Percentiles rank a stretch among this genome's conserved stretches.
Conservation (phyloP, 176 grass and related monocot species). For the Thinopyrum elongatum region DNA sequence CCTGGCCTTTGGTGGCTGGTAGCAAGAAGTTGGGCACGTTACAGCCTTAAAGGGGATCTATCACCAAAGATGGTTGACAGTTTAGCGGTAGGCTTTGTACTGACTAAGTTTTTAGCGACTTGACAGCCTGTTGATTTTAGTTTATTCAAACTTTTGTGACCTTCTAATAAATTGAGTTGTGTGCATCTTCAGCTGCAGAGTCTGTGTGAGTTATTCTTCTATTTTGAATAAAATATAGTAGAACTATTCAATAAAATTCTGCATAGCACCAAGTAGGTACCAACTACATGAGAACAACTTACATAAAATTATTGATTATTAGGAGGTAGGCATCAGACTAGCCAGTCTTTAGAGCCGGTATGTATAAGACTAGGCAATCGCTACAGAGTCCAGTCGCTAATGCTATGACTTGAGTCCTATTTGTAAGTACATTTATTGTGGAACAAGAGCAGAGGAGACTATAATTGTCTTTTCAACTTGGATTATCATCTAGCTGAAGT, state of each 20-base stretch:
- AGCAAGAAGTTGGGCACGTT: not conserved
- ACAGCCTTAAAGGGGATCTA: not conserved
- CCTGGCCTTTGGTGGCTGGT: not conserved
- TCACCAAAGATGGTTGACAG: not conserved
- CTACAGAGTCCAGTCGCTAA: not conserved
- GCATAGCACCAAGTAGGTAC: conserved; percentile 4
- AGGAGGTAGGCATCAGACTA: not conserved
- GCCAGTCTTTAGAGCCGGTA: not conserved
- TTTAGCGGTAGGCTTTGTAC: not conserved
- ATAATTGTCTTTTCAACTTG: not conserved
- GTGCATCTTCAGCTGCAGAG: not conserved
- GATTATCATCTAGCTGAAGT: not conserved
- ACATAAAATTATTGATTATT: not conserved
- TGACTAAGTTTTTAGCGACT: not conserved
- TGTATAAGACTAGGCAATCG: not conserved
- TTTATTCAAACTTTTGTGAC: not conserved
- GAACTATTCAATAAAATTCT: conserved; percentile 1
- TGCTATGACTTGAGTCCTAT: not conserved
- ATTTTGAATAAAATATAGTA: conserved; percentile 19
- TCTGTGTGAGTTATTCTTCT: not conserved
- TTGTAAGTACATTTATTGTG: not conserved
- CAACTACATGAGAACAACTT: not conserved
- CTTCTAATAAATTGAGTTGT: not conserved
- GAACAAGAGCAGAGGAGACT: not conserved
- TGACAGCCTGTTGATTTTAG: not conserved